Conservation (phyloP, 1,139 yeast species). For the Geotrichum carabidarum region DNA sequence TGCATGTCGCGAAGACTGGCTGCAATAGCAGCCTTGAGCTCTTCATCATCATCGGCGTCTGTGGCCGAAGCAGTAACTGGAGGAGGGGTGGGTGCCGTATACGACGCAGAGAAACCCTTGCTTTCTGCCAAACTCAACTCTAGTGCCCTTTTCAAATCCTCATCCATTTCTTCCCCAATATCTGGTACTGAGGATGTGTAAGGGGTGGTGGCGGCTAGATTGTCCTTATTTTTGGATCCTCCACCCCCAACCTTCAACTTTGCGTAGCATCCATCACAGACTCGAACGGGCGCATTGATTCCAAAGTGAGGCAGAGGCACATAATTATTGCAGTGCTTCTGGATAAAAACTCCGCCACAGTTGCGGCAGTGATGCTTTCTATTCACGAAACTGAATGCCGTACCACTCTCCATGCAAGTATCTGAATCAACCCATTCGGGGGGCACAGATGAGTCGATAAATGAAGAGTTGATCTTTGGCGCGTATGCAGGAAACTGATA, state of each 20-base stretch:
- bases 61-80: slow-evolving; percentile 5
- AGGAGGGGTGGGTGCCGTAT: slow-evolving; percentile 20
- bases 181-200: background rate
- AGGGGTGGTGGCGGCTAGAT: slow-evolving; percentile 45
- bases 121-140: slow-evolving; percentile 68
- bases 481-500: slow-evolving; percentile 53
- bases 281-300: slow-evolving; percentile 82
- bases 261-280: slow-evolving; percentile 82
- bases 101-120: slow-evolving; percentile 23
- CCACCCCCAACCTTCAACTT: slow-evolving; percentile 44
- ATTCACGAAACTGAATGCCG: slow-evolving; percentile 70
- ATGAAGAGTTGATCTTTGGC: slow-evolving; percentile 42
- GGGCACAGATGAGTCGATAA: slow-evolving; percentile 86
- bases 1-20: slow-evolving; percentile 78
- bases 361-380: slow-evolving; percentile 95
- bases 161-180: slow-evolving; percentile 55
- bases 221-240: slow-evolving; percentile 78
- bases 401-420: slow-evolving; percentile 91
- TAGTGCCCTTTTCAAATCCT: slow-evolving; percentile 70
- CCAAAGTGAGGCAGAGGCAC: slow-evolving; percentile 79
- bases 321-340: slow-evolving; percentile 67
- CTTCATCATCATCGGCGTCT: slow-evolving; percentile 73
- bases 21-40: slow-evolving; percentile 90
- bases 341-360: slow-evolving; percentile 94
- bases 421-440: slow-evolving; percentile 98